A percentile compares a stretch with the other conserved stretches of the same genome.
Conservation (phyloP, 1,284 basidiomycete species). For the Megacollybia platyphylla region DNA sequence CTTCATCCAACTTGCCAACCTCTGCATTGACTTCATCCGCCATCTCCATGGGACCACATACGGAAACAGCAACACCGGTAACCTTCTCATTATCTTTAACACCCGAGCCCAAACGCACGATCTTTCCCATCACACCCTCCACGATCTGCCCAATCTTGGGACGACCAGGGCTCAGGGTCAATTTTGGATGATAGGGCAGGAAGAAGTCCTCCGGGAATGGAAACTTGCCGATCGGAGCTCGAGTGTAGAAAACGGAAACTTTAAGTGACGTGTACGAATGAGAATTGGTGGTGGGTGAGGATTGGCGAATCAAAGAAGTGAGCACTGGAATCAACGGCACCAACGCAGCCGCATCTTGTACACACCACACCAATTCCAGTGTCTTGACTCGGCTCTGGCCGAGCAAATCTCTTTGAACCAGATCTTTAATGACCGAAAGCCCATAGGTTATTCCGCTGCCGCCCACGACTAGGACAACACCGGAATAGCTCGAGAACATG, state of each 20-base stretch:
- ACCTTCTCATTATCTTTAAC: constrained; percentile 27
- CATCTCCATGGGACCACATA: constrained; percentile 52
- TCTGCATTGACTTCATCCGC: constrained; percentile 39
- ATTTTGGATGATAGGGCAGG: constrained; percentile 17
- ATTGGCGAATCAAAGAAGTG: constrained; percentile 33
- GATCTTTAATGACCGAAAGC: constrained; percentile 49
- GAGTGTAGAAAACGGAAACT: constrained; percentile 55
- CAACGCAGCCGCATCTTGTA: constrained; percentile 45
- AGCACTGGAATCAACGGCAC: constrained; percentile 42
- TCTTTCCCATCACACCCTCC: constrained; percentile 32
- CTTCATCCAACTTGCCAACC: constrained; percentile 32
- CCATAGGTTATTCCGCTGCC: constrained; percentile 68
- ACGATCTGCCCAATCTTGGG: constrained; percentile 33
- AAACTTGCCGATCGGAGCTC: constrained; percentile 26
- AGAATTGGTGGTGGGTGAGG: constrained; percentile 8
- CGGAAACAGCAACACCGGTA: constrained; percentile 52
- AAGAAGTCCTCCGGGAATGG: constrained; percentile 22
- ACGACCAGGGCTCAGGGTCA: constrained; percentile 35
- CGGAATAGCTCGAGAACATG: constrained; percentile 51
- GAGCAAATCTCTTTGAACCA: constrained; percentile 41
- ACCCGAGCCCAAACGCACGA: constrained; percentile 28
- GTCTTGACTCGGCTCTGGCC: constrained; percentile 40
- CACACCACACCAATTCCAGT: constrained; percentile 58
- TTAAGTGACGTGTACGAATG: constrained; percentile 23
- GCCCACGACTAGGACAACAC: constrained; percentile 53